Evolutionary conservation across 1,284 basidiomycete genomes (phyloP).

Genomic region (Moesziomyces globuligerus): DNA sequence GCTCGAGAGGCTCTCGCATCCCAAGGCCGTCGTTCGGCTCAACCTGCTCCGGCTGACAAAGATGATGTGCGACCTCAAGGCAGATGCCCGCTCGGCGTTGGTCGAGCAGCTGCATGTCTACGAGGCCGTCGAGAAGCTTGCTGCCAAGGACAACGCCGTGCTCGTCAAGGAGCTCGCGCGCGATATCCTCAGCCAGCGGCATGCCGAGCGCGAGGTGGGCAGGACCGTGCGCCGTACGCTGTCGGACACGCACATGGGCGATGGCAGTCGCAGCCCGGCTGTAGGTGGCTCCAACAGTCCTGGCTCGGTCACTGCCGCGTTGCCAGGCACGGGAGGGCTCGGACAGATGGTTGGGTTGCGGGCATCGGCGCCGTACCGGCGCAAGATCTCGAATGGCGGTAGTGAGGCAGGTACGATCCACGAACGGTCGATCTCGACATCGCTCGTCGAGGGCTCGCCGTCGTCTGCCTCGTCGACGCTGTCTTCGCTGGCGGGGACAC

Average conservation of each 20-base stretch:
- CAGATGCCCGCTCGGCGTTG: slow-evolving; percentile 70
- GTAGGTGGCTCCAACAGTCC: slow-evolving; percentile 13
- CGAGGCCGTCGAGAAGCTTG: slow-evolving; percentile 53
- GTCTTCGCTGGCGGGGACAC: slow-evolving; percentile 10
- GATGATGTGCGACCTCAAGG: slow-evolving; percentile 81
- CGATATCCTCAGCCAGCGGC: slow-evolving; percentile 49
- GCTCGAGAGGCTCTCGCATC: slow-evolving; percentile 78
- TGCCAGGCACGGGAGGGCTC: slow-evolving; percentile 7
- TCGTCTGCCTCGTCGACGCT: slow-evolving; percentile 11
- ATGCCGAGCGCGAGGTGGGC: slow-evolving; percentile 16
- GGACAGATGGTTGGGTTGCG: slow-evolving; percentile 32
- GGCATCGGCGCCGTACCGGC: slow-evolving; percentile 37
- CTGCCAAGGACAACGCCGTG: slow-evolving; percentile 52
- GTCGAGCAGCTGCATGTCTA: slow-evolving; percentile 54
- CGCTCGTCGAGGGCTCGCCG: slow-evolving; percentile 12
- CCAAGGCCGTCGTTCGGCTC: slow-evolving; percentile 86
- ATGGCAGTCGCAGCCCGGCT: slow-evolving; percentile 13
- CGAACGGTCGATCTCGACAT: slow-evolving; percentile 29
- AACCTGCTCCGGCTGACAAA: slow-evolving; percentile 87
- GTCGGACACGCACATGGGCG: slow-evolving; percentile 45
- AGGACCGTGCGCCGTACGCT: slow-evolving; percentile 40
- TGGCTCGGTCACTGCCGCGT: slow-evolving; percentile 18
- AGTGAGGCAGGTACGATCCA: slow-evolving; percentile 28
- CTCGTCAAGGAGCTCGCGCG: slow-evolving; percentile 73
- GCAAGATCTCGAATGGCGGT: slow-evolving; percentile 42